Evolutionary conservation across 2,329 filamentous ascomycete genomes (phyloP), one percentile per base, ranked within the genome.

Genomic region (Curvularia eragrostidis): DNA sequence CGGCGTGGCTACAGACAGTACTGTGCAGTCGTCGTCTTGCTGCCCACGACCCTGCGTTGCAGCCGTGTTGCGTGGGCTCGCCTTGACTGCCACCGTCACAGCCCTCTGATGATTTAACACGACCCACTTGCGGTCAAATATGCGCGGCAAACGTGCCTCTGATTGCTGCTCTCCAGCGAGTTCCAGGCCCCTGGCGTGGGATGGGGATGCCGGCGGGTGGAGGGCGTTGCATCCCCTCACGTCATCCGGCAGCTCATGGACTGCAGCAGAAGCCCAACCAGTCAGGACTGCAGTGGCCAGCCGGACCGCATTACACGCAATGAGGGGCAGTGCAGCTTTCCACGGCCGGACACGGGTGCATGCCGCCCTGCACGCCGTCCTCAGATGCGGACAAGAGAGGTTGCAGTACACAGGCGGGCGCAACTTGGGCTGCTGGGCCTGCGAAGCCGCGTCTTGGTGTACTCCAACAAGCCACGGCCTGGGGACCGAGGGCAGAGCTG

Each of bases 151-250:
- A 87, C 48, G 81, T 80, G 60, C 87, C 84, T 58, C 91, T 91
- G 88, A 87, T 88, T 71, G 89, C 86, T 63, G 81, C 95, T 65
- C 80, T 89, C 85, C 91, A 70, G 84, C 88, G 66, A 86, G 42
- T 55, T 62, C 53, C 60, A 56, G 63, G 49, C 56, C 59, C 53
- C 43, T 56, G 51, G 53, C 61, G 48, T 56, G 58, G 59, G 51
- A 56, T 52, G 44, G 52, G 58, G 56, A 53, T 58, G 62, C 61
- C 57, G 64, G 54, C 52, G 56, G 48, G 59, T 34, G 38, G 49
- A 56, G 57, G 58, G 46, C 57, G 55, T 50, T 57, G 43, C 42
- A 55, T 58, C 43, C 55, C 60, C 61, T 66, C 62, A 68, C 67
- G 65, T 68, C 67, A 69, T 67, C 53, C 58, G 59, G 65, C 65